Percentiles rank a stretch among this genome's conserved stretches.
These are phyloP conservation scores for Lachnellula cervina DNA, from an alignment of 2,329 filamentous ascomycete species.

Conservation along the genomic window DNA sequence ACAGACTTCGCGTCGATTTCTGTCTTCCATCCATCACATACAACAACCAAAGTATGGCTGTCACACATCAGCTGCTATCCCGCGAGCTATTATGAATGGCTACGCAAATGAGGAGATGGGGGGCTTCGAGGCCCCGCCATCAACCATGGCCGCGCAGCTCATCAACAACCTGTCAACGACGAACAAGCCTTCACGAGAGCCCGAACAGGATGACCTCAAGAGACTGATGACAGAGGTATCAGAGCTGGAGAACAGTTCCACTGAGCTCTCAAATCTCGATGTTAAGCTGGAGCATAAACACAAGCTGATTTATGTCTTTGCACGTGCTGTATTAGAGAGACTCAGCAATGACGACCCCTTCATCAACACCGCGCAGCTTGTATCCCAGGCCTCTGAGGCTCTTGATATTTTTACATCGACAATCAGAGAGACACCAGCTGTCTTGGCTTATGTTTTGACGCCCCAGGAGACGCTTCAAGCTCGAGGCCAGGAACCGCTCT, in stretches of 20 bases:
- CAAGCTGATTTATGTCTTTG: slow-evolving; percentile 78
- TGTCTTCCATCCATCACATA: not conserved
- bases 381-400: slow-evolving; percentile 62
- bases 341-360: slow-evolving; percentile 66
- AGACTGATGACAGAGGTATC: slow-evolving; percentile 57
- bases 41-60: slow-evolving; percentile 16
- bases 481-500: slow-evolving; percentile 56
- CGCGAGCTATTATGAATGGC: slow-evolving; percentile 11
- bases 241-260: slow-evolving; percentile 55
- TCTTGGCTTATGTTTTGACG: slow-evolving; percentile 49
- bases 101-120: slow-evolving; percentile 13
- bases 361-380: slow-evolving; percentile 46
- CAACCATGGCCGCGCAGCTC: slow-evolving; percentile 82
- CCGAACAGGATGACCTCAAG: slow-evolving; percentile 70
- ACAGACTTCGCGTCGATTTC: slow-evolving; percentile 4
- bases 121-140: slow-evolving; percentile 50
- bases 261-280: slow-evolving; percentile 44
- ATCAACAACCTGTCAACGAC: slow-evolving; percentile 73
- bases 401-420: slow-evolving; percentile 73
- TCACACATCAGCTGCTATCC: slow-evolving; percentile 21
- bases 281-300: slow-evolving; percentile 73
- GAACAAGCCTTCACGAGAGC: slow-evolving; percentile 54
- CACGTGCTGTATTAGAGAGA: slow-evolving; percentile 70
- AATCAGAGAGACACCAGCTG: slow-evolving; percentile 66
- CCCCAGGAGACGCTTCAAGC: slow-evolving; percentile 41